Percentiles rank a stretch among this genome's conserved stretches.
Conservation (phyloP, 1,284 basidiomycete species). For the Earliella scabrosa region DNA sequence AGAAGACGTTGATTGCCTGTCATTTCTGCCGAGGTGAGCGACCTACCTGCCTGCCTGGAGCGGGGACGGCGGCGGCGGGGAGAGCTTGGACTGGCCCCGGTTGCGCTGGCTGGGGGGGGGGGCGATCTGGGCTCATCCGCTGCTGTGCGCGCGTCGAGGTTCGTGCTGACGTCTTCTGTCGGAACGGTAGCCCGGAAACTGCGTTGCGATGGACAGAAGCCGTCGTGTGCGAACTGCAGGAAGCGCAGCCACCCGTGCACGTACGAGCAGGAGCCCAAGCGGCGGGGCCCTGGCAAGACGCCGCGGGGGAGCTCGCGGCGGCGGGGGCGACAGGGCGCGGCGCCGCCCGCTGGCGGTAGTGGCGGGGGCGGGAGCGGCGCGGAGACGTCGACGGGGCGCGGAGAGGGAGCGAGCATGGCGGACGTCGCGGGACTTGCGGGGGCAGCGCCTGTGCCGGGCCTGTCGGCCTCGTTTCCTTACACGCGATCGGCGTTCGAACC, state of each 20-base stretch:
- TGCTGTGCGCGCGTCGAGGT: neutral
- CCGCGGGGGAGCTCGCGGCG: slow-evolving; percentile 43
- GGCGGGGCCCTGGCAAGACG: slow-evolving; percentile 74
- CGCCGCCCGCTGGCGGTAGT: neutral
- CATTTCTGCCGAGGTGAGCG: slow-evolving; percentile 72
- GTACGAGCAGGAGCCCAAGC: slow-evolving; percentile 56
- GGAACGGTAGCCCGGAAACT: slow-evolving; percentile 64
- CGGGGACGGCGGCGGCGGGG: neutral
- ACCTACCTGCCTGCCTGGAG: neutral
- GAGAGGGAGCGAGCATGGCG: neutral
- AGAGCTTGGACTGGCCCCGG: neutral
- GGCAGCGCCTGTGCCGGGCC: slow-evolving; percentile 1
- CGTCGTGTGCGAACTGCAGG: slow-evolving; percentile 62
- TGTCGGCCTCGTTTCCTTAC: slow-evolving; percentile 9
- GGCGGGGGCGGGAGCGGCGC: neutral
- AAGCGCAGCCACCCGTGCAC: slow-evolving; percentile 52
- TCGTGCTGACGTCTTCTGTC: slow-evolving; percentile 16
- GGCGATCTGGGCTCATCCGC: slow-evolving; percentile 4
- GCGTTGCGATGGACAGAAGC: slow-evolving; percentile 66
- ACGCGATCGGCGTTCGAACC: slow-evolving; percentile 20
- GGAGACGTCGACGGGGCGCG: neutral
- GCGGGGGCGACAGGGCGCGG: slow-evolving; percentile 30
- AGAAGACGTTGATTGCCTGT: slow-evolving; percentile 66
- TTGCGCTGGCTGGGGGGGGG: too few species aligned
- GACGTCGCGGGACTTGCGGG: slow-evolving; percentile 1